These are phyloP conservation scores for Helianthus annuus DNA, from an alignment of 129 eudicot genomes.

Conservation along the genomic window HanXRQr2.0-SUNRISE NC_035444.2:104345581-104346080, in stretches of 20 bases:
- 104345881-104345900: slow-evolving; percentile 55
- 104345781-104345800: slow-evolving; percentile 79
- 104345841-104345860: slow-evolving; percentile 75
- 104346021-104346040: background rate
- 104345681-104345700: slow-evolving; percentile 59
- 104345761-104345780: slow-evolving; percentile 76
- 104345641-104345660: slow-evolving; percentile 74
- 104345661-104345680: slow-evolving; percentile 78
- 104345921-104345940: slow-evolving; percentile 90
- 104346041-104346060: background rate
- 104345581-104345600: slow-evolving; percentile 38
- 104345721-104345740: slow-evolving; percentile 88
- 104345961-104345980: slow-evolving; percentile 28
- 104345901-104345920: slow-evolving; percentile 73
- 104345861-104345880: slow-evolving; percentile 29
- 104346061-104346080: too few species aligned
- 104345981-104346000: background rate
- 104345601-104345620: slow-evolving; percentile 75
- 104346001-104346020: background rate
- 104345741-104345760: slow-evolving; percentile 80
- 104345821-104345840: slow-evolving; percentile 55
- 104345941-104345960: slow-evolving; percentile 86
- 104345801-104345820: slow-evolving; percentile 93
- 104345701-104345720: slow-evolving; percentile 63
- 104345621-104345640: slow-evolving; percentile 66